A percentile compares a stretch with the other conserved stretches of the same genome.
Conservation (phyloP, 2,329 filamentous ascomycete genomes). For the Paecilomyces sp. region DNA sequence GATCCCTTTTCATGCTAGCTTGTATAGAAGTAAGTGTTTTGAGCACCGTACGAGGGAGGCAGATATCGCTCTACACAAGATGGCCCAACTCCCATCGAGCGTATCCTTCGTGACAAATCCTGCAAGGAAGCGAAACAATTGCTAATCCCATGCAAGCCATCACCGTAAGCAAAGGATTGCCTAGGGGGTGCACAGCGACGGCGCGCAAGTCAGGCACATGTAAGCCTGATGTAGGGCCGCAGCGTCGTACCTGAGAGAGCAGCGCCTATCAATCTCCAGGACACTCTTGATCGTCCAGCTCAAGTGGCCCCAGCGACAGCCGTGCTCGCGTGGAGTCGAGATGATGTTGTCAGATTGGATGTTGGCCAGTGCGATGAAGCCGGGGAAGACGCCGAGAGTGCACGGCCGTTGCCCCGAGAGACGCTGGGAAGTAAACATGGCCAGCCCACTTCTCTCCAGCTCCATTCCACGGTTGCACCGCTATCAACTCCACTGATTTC, state of each 20-base stretch:
- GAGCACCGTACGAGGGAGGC: too few relatives aligned
- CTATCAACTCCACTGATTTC: conserved; percentile 15
- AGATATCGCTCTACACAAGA: neutral
- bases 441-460: neutral
- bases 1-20: too few relatives aligned
- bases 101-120: neutral
- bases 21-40: too few relatives aligned
- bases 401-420: conserved; percentile 20
- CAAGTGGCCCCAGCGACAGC: neutral
- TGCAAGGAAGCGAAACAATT: neutral
- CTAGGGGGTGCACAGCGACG: neutral
- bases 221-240: neutral
- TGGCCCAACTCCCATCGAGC: neutral
- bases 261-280: neutral
- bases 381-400: neutral
- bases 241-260: neutral
- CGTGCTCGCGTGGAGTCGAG: neutral
- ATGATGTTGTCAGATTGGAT: neutral
- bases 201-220: neutral
- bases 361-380: neutral
- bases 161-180: neutral
- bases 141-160: neutral
- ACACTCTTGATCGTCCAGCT: neutral
- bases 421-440: conserved; percentile 19
- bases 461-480: neutral